Evolutionary conservation across 2,329 filamentous ascomycete species (phyloP), one percentile per base, ranked within the genome.

Genomic region (Aureobasidium zeae): DNA sequence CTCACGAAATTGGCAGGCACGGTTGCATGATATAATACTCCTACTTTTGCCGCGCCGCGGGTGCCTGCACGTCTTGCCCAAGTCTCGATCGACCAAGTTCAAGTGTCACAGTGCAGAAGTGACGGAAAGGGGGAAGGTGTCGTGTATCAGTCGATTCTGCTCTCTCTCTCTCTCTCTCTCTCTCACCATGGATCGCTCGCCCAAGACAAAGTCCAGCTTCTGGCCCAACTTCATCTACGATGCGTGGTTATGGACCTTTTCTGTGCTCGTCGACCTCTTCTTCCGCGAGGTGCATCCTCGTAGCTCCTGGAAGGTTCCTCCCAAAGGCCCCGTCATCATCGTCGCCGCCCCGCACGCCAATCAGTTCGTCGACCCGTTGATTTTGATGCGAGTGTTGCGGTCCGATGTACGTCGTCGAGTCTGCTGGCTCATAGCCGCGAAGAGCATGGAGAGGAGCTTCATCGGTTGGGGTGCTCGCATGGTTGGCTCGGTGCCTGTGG

Each of bases 271-370:
- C 52, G 91, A 98, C 64, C 79, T 95, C 53, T 98, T 98, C 76
- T 98, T 98, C 71, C 82, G 91, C 54, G 91, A 98, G 66, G 86
- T 98, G 12, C 88, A 96, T 61, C 91, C 91, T 10, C 77, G 91
- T 52, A 87, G 87, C 53, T 86, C 88, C 50, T 98, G 91, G 87
- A 89, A 88, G 64, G 84, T 98, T 32, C 91, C 91, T 32, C 79
- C 83, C 56, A 76, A 78, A 50, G 91, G 88, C 0, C 88, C 91
- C 1, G 77, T 98, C 50, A 85, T 98, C 48, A 91, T 98, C 57
- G 91, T 98, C 53, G 91, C 88, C 32, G 91, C 89, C 44, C 91
- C 91, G 52, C 91, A 98, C 71, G 89, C 89, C 48, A 98, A 98
- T 63, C 86, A 91, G 81, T 98, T 98, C 55, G 88, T 96, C 59